Percentiles rank a stretch among this genome's conserved stretches.
phyloP scores from a whole-genome alignment of 1,139 yeast species.

The Taphrina populina region DNA sequence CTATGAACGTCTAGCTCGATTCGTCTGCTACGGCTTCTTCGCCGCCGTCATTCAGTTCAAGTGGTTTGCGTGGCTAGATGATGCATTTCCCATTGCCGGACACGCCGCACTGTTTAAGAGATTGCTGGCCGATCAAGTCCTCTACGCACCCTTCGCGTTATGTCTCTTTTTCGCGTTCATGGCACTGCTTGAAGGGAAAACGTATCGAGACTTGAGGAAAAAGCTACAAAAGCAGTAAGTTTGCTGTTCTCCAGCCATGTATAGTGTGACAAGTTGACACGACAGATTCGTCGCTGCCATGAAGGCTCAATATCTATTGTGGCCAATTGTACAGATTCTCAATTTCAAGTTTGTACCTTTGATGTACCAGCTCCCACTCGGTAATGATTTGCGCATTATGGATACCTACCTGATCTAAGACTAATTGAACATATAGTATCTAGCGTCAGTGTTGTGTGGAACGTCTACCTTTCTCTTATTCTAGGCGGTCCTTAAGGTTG shows the following conservation, averaged over 20 bases:
- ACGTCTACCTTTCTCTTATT: slow-evolving; percentile 23
- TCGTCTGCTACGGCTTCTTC: slow-evolving; percentile 31
- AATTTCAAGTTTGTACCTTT: slow-evolving; percentile 53
- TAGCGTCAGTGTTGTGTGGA: slow-evolving; percentile 30
- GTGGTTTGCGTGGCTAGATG: slow-evolving; percentile 36
- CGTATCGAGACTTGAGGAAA: slow-evolving; percentile 40
- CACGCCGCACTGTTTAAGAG: slow-evolving; percentile 30
- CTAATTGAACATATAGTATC: too few relatives aligned
- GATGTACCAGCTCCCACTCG: slow-evolving; percentile 32
- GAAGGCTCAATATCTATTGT: slow-evolving; percentile 66
- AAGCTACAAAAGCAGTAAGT: slow-evolving; percentile 33
- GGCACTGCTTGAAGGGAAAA: slow-evolving; percentile 61
- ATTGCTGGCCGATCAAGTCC: slow-evolving; percentile 57
- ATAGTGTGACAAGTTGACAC: not conserved
- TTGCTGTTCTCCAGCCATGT: not conserved
- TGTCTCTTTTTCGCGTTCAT: slow-evolving; percentile 68
- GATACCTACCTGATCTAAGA: too few relatives aligned
- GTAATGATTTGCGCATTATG: not conserved
- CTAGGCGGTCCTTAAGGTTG: slow-evolving; percentile 17
- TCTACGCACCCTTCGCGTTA: slow-evolving; percentile 71
- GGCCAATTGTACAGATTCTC: slow-evolving; percentile 78
- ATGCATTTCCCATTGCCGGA: slow-evolving; percentile 25
- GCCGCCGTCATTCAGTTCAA: slow-evolving; percentile 30
- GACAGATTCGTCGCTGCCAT: slow-evolving; percentile 19
- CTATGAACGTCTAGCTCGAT: slow-evolving; percentile 30